phyloP scores from a whole-genome alignment of 169 alveolate species.

The Ichthyophthirius multifiliis region DNA sequence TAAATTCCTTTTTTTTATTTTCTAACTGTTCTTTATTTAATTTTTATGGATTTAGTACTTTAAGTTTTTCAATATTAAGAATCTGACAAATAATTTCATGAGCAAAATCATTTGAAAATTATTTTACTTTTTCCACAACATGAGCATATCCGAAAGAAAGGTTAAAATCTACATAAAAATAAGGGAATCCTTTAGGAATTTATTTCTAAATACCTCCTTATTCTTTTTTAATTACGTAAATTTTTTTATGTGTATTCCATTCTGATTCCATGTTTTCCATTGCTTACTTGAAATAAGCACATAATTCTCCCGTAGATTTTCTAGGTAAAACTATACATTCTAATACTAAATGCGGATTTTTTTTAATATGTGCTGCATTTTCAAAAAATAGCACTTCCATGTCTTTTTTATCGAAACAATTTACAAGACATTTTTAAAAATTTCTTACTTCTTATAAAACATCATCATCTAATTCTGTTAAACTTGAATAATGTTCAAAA shows the following conservation, averaged over 20 bases:
- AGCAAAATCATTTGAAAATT: conserved; percentile 29
- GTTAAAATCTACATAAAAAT: conserved; percentile 37
- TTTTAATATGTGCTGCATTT: conserved; percentile 17
- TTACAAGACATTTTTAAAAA: conserved; percentile 21
- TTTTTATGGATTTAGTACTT: conserved; percentile 16
- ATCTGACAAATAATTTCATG: conserved; percentile 19
- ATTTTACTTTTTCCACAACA: conserved; percentile 22
- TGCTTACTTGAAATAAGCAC: conserved; percentile 20
- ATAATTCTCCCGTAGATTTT: neutral
- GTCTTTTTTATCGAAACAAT: conserved; percentile 22
- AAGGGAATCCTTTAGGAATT: conserved; percentile 38
- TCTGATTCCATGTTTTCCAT: conserved; percentile 32
- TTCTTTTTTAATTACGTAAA: conserved; percentile 3
- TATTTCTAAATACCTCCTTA: conserved; percentile 30
- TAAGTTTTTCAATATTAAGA: conserved; percentile 6
- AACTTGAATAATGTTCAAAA: conserved; percentile 14
- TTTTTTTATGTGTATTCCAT: conserved; percentile 31
- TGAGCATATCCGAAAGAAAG: conserved; percentile 37
- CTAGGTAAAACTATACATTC: conserved; percentile 44
- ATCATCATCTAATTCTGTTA: conserved; percentile 27
- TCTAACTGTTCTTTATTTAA: neutral
- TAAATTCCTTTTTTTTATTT: neutral
- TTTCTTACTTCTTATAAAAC: conserved; percentile 32
- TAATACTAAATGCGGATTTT: conserved; percentile 29
- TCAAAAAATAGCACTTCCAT: conserved; percentile 31